Evolutionary conservation across 2,329 filamentous ascomycete genomes (phyloP).

Genomic region (Endocalyx cinctus): DNA sequence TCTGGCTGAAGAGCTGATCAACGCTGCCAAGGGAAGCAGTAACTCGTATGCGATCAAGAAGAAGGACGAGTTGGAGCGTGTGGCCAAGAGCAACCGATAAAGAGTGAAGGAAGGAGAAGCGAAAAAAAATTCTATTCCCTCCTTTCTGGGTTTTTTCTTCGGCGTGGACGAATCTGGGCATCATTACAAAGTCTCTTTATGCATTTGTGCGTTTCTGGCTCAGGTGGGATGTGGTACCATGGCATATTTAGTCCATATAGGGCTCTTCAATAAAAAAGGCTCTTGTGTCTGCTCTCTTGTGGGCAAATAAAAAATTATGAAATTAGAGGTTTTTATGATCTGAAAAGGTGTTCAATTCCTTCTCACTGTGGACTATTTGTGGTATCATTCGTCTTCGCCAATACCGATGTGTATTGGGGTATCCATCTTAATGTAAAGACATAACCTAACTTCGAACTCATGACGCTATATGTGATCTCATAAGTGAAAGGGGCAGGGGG

Average conservation of each 20-base stretch:
- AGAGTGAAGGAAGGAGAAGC: too few species aligned
- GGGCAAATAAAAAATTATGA: constrained; percentile 20
- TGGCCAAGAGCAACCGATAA: constrained; percentile 99
- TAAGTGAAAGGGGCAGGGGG: too few species aligned
- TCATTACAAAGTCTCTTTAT: constrained; percentile 35
- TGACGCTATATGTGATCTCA: too few species aligned
- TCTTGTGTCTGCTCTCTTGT: constrained; percentile 31
- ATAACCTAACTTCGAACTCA: too few species aligned
- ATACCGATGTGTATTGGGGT: too few species aligned
- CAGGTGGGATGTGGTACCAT: constrained; percentile 37
- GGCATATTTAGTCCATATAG: constrained; percentile 41
- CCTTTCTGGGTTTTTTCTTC: constrained; percentile 34
- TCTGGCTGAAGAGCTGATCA: constrained; percentile 99
- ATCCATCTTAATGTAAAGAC: too few species aligned
- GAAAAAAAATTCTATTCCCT: too few species aligned
- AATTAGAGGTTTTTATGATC: constrained; percentile 24
- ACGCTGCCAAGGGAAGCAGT: constrained; percentile 99
- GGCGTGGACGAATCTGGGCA: constrained; percentile 36
- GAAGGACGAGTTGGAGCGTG: constrained; percentile 99
- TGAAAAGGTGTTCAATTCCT: too few species aligned
- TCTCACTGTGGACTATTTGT: too few species aligned
- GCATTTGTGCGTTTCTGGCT: constrained; percentile 42
- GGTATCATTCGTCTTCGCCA: too few species aligned
- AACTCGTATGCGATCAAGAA: constrained; percentile 99
- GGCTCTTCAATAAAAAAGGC: constrained; percentile 33